Percentiles rank a stretch among this genome's conserved stretches.
These are phyloP conservation scores for Prinsepia uniflora DNA, from an alignment of 306 rosid genomes.

Conservation along the genomic window DNA sequence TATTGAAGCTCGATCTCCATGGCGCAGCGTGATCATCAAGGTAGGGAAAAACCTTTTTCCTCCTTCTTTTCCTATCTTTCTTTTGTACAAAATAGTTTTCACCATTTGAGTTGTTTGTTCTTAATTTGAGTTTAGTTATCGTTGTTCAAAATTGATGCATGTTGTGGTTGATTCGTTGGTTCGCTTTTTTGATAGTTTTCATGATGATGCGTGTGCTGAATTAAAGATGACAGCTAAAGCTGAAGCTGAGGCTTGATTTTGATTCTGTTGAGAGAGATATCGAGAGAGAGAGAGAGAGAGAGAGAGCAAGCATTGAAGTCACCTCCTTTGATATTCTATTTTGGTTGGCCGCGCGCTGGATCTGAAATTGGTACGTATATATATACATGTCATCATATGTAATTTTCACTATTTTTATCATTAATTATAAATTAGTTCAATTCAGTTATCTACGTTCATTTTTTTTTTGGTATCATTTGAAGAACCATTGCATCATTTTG, in stretches of 20 bases:
- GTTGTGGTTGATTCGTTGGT: constrained; percentile 26
- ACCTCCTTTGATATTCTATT: neutral
- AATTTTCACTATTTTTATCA: neutral
- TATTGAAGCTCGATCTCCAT: constrained; percentile 30
- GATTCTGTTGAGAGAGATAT: constrained; percentile 1
- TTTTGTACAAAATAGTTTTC: neutral
- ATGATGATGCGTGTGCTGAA: constrained; percentile 25
- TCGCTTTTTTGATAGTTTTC: constrained; percentile 32
- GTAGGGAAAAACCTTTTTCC: constrained; percentile 33
- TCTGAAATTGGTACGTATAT: constrained; percentile 21
- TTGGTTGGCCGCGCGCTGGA: constrained; percentile 23
- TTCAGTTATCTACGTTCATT: too few species aligned
- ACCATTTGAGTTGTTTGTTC: neutral
- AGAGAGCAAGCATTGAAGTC: neutral
- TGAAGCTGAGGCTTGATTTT: constrained; percentile 31
- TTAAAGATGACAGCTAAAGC: constrained; percentile 31
- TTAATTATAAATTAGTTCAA: too few species aligned
- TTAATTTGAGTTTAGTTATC: neutral
- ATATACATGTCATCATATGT: constrained; percentile 3
- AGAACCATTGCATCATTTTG: constrained; percentile 10
- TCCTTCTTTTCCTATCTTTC: constrained; percentile 18
- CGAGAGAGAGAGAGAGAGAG: neutral
- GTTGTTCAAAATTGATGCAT: constrained; percentile 45
- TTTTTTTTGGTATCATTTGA: neutral
- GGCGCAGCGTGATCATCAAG: constrained; percentile 37